Evolutionary conservation across 2,329 filamentous ascomycete species (phyloP), one percentile per base, ranked within the genome.

Genomic region (Ophiostoma perfectum): DNA sequence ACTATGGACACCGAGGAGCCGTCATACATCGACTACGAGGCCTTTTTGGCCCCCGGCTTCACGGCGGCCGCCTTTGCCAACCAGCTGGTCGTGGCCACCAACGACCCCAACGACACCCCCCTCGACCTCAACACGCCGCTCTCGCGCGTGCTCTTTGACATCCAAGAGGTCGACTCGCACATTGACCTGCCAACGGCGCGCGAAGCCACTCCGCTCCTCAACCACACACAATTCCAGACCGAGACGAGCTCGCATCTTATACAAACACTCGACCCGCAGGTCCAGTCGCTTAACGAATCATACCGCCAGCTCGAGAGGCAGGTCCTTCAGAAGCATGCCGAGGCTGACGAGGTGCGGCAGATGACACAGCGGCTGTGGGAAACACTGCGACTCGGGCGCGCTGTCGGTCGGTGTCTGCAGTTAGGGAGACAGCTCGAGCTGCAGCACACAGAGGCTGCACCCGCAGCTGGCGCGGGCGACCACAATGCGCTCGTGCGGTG

Each of bases 1-100:
- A n/a, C 38, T 7, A 63, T 63, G 39, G 73, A 76, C 66, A 80
- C 82, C 68, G 83, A 27, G 27, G 27, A 85, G 62, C 84, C 88
- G 55, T 95, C 92, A 8, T 99, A 99, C 80, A 93, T 99, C 76
- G 93, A 98, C 84, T 96, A 97, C 80, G 92, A 96, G 77, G 86
- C 91, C 72, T 96, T 99, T 75, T 86, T 97, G 72, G 86, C 90
- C 65, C 91, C 93, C 11, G 82, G 85, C 71, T 99, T 99, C 81
- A 91, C 89, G 36, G 86, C 94, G 5, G 83, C 90, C 27, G 80
- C 85, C 16, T 97, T 98, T 76, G 94, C 95, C 74, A 97, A 98
- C 78, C 86, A 87, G 39, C 88, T 99, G 70, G 91, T 98, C 65
- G 87, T 93, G 69, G 85, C 89, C 52, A 98, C 94, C 68, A 98